A percentile compares a stretch with the other conserved stretches of the same genome.
Evolutionary conservation across 768 basidiomycete genomes (phyloP).

Genomic region (Suillus fuscotomentosus): DNA sequence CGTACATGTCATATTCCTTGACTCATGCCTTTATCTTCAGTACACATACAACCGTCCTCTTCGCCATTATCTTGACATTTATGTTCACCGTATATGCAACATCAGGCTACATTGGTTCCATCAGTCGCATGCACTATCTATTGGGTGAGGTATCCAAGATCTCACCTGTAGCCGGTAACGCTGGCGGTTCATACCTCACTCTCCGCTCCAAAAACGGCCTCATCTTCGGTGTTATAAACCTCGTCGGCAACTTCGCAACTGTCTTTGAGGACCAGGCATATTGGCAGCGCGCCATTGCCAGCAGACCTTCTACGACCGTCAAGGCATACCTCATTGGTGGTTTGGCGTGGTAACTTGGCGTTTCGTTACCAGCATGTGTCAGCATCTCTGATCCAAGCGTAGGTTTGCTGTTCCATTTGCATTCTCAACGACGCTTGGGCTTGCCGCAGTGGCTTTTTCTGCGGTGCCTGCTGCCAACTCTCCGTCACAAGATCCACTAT

Average conservation of each 20-base stretch:
- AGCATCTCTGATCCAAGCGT: neutral
- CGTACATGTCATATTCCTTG: neutral
- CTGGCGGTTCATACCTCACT: constrained; percentile 81
- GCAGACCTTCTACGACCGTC: constrained; percentile 77
- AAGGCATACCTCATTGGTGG: constrained; percentile 92
- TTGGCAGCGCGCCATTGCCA: constrained; percentile 92
- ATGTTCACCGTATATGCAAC: constrained; percentile 83
- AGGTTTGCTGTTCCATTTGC: constrained; percentile 86
- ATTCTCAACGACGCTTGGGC: constrained; percentile 84
- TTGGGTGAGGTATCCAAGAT: constrained; percentile 54
- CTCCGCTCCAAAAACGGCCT: constrained; percentile 76
- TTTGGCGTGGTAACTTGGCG: constrained; percentile 63
- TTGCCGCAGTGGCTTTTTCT: constrained; percentile 81
- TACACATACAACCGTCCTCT: constrained; percentile 84
- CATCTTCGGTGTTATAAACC: constrained; percentile 85
- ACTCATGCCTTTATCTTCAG: constrained; percentile 32
- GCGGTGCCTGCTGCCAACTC: constrained; percentile 35
- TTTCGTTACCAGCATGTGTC: neutral
- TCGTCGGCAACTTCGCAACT: constrained; percentile 79
- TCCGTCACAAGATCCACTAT: constrained; percentile 39
- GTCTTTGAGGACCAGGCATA: constrained; percentile 76
- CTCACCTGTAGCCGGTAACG: constrained; percentile 76
- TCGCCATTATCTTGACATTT: constrained; percentile 78
- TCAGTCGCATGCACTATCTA: constrained; percentile 74
- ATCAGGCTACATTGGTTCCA: constrained; percentile 75